Conservation (phyloP, 139 green algal genomes). For the Klebsormidium nitens region DNA sequence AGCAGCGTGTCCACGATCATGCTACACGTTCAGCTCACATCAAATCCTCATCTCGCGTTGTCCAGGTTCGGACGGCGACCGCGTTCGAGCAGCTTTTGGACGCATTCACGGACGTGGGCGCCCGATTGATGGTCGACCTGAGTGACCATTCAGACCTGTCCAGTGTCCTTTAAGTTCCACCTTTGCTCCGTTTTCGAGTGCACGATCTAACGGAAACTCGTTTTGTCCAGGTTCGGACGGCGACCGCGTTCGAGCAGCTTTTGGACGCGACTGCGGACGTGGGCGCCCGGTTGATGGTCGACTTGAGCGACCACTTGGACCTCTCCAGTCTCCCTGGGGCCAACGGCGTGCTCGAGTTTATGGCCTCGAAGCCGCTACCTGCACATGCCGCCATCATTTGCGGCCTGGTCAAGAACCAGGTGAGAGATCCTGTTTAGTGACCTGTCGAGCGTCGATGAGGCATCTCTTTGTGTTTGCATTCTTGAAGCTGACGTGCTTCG, state of each 20-base stretch:
- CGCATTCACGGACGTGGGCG: slow-evolving; percentile 9
- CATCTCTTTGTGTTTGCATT: no score
- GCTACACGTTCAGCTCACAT: background rate
- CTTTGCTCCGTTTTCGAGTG: background rate
- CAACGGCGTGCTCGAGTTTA: slow-evolving; percentile 35
- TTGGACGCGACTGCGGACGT: slow-evolving; percentile 13
- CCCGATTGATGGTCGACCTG: slow-evolving; percentile 30
- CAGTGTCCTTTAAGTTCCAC: background rate
- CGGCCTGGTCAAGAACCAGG: slow-evolving; percentile 33
- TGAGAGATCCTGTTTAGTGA: no score
- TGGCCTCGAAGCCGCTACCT: slow-evolving; percentile 20
- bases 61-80: slow-evolving; percentile 1
- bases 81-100: slow-evolving; percentile 24
- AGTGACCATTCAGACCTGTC: slow-evolving; percentile 30
- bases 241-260: slow-evolving; percentile 17
- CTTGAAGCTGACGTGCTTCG: no score
- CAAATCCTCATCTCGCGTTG: background rate
- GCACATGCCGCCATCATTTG: slow-evolving; percentile 23
- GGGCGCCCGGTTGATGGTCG: slow-evolving; percentile 21
- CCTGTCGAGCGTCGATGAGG: no score
- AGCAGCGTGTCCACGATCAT: background rate
- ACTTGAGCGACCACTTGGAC: slow-evolving; percentile 33
- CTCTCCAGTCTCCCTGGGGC: slow-evolving; percentile 21
- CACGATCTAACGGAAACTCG: background rate
- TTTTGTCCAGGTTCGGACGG: background rate